Conservation (phyloP, 345 rosid genomes). For the Excoecaria cochinchinensis region DNA sequence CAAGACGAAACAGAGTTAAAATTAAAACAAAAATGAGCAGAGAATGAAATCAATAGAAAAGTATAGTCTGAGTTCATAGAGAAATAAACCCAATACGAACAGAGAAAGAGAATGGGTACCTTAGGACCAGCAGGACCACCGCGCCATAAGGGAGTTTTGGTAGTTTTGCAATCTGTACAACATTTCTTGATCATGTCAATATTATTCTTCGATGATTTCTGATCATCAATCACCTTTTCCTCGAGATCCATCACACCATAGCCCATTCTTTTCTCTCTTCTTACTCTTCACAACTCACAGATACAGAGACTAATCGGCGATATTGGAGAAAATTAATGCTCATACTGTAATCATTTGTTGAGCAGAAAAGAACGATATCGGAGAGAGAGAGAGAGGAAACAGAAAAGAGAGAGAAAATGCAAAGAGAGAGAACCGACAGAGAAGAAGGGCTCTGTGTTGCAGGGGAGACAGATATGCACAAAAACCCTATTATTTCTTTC, state of each 20-base stretch:
- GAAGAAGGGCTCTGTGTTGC: not conserved
- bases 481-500: constrained; percentile 24
- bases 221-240: constrained; percentile 17
- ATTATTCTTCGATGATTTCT: constrained; percentile 29
- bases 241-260: constrained; percentile 26
- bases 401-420: not conserved
- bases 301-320: too few relatives aligned
- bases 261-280: not conserved
- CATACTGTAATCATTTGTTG: not conserved
- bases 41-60: too few relatives aligned
- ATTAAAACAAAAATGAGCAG: too few relatives aligned
- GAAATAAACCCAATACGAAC: not conserved
- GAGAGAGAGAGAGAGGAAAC: constrained; percentile 11
- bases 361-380: not conserved
- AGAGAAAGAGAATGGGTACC: constrained; percentile 30
- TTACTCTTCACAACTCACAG: too few relatives aligned
- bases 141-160: constrained; percentile 91
- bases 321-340: too few relatives aligned
- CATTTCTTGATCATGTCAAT: constrained; percentile 33
- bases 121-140: constrained; percentile 88
- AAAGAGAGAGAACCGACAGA: constrained; percentile 8
- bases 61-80: too few relatives aligned
- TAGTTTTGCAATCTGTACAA: constrained; percentile 70
- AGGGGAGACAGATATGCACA: constrained; percentile 13
- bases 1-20: not conserved